These are phyloP conservation scores for Leccinum aurantiacum DNA, from an alignment of 768 basidiomycete species.

Conservation along the genomic window DNA sequence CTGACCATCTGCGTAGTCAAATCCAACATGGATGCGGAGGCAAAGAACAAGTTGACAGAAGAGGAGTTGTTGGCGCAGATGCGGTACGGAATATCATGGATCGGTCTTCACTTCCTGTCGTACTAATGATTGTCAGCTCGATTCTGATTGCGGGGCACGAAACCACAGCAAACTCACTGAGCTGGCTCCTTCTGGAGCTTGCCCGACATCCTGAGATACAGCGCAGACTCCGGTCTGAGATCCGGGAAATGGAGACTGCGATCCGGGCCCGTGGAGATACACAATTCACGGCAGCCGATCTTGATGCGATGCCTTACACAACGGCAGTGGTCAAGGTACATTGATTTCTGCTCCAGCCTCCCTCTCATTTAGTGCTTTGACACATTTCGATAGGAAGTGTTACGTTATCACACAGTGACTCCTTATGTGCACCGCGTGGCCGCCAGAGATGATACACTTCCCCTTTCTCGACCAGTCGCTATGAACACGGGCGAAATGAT, in stretches of 20 bases:
- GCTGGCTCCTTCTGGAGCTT: slow-evolving; percentile 66
- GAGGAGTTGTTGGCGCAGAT: slow-evolving; percentile 19
- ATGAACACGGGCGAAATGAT: slow-evolving; percentile 45
- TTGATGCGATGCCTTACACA: slow-evolving; percentile 53
- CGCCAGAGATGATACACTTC: slow-evolving; percentile 52
- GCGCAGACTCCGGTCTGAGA: slow-evolving; percentile 47
- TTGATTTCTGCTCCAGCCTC: slow-evolving; percentile 4
- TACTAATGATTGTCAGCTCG: slow-evolving; percentile 31
- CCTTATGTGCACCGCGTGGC: slow-evolving; percentile 53
- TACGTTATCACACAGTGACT: slow-evolving; percentile 49
- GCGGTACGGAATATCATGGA: slow-evolving; percentile 10
- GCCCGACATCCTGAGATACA: slow-evolving; percentile 59
- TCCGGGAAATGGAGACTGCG: slow-evolving; percentile 9
- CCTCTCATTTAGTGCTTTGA: slow-evolving; percentile 16
- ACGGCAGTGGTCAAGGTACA: slow-evolving; percentile 35
- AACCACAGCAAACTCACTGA: slow-evolving; percentile 57
- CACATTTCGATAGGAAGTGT: slow-evolving; percentile 38
- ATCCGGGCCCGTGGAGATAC: slow-evolving; percentile 12
- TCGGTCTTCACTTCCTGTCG: not conserved
- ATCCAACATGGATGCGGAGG: slow-evolving; percentile 29
- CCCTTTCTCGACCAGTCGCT: slow-evolving; percentile 53
- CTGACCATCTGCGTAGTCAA: slow-evolving; percentile 17
- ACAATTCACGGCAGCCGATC: slow-evolving; percentile 37
- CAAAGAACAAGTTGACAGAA: slow-evolving; percentile 24
- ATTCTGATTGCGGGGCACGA: slow-evolving; percentile 56